Base-by-base conservation (phyloP, 306 rosid genomes). In the Trifolium fragiferum region DNA sequence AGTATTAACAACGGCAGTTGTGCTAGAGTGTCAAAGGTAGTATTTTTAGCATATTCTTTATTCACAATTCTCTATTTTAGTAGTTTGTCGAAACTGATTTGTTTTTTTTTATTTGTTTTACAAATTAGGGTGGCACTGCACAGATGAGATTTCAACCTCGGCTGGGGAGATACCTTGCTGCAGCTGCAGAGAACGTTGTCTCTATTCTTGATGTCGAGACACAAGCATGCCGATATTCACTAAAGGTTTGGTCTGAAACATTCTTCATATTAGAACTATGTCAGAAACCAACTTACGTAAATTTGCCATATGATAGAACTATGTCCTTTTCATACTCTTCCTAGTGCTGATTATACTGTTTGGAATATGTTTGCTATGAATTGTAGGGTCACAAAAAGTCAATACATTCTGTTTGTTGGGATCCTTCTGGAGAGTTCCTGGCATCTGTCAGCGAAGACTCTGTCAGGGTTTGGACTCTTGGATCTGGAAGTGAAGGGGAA, bases 371-470 rank as follows among this genome's bases (percentile, higher is more conserved):
- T 40, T 50, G 47, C 82, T 80, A 54, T 64, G 81, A 84, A 83
- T 73, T 83, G 59, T 35, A 94, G 99, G 99, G 99, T 64, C 99
- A 92, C 78, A 84, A 88, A 35, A 92, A 92, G 73, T 70, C 86
- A 3, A 76, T 94, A 78, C 86, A 82, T 70, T 94, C 96, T 8
- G 93, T 94, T 44, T 92, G 95, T 78, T 94, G 99, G 99, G 89
- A 92, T 68, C 93, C 93, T 27, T 83, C 93, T 35, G 99, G 99
- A 7, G 99, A 94, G 78, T 92, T 82, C 65, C 79, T 94, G 33
- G 98, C 99, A 66, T 94, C 99, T 50, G 92, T 92, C 33, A 94
- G 99, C 9, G 97, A 94, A 89, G 99, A 94, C 67, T 94, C 95
- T 6, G 99, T 94, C 74, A 86, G 96, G 82, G 96, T 94, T 50